phyloP scores from a whole-genome alignment of 1,284 basidiomycete genomes.

The Tilletia caries region DNA sequence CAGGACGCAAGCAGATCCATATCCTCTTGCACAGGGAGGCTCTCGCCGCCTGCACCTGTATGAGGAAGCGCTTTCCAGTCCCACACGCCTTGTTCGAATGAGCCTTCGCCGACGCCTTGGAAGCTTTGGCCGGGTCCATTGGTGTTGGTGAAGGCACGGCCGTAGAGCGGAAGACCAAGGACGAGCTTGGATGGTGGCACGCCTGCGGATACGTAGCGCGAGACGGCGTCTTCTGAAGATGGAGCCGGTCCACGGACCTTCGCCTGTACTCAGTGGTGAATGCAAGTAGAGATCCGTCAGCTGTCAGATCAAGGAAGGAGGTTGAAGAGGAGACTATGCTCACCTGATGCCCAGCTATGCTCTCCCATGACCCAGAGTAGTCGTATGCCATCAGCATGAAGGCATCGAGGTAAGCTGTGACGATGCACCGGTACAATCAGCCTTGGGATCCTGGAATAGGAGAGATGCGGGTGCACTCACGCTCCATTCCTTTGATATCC shows the following conservation, averaged over 20 bases:
- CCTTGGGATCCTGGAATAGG: background rate
- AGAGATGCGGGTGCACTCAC: slow-evolving; percentile 15
- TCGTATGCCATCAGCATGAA: slow-evolving; percentile 84
- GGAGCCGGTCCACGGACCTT: slow-evolving; percentile 64
- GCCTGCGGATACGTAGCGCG: slow-evolving; percentile 66
- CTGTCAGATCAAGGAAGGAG: too few species aligned
- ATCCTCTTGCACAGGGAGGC: slow-evolving; percentile 50
- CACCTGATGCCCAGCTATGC: slow-evolving; percentile 70
- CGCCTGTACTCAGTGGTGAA: slow-evolving; percentile 54
- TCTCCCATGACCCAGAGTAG: slow-evolving; percentile 61
- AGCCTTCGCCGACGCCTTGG: slow-evolving; percentile 72
- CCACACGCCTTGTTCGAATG: slow-evolving; percentile 60
- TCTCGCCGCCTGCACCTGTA: background rate
- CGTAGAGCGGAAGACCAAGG: slow-evolving; percentile 63
- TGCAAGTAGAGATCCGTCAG: too few species aligned
- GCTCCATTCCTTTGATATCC: slow-evolving; percentile 70
- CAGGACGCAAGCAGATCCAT: slow-evolving; percentile 68
- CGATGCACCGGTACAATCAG: too few species aligned
- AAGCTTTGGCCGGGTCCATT: slow-evolving; percentile 71
- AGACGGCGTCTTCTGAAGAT: slow-evolving; percentile 68
- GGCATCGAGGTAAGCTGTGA: slow-evolving; percentile 61
- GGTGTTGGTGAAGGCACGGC: slow-evolving; percentile 77
- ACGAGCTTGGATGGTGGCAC: slow-evolving; percentile 71
- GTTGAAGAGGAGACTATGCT: background rate
- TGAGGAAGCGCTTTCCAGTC: slow-evolving; percentile 67